These are phyloP conservation scores for Pseudogymnoascus sp. DNA, from an alignment of 2,329 filamentous ascomycete genomes.

Conservation along the genomic window DNA sequence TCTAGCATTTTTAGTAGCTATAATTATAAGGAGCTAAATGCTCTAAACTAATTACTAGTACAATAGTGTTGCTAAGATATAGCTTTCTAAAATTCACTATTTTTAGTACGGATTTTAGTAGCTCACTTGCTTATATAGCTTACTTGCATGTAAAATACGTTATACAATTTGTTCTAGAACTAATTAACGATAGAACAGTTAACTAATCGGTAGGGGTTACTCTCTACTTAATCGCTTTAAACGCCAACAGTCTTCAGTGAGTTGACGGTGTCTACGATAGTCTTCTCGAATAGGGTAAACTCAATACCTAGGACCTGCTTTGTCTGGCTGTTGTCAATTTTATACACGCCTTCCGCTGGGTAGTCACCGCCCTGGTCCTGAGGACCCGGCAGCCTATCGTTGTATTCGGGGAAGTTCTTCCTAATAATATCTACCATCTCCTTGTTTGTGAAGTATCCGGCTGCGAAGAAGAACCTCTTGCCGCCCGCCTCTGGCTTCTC, in stretches of 20 bases:
- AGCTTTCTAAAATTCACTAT: no score
- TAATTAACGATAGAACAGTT: no score
- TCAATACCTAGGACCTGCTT: conserved; percentile 50
- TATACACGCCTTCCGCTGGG: conserved; percentile 38
- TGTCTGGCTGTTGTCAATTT: conserved; percentile 46
- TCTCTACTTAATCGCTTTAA: no score
- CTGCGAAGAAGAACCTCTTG: conserved; percentile 55
- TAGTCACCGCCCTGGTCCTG: conserved; percentile 28
- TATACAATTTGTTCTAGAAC: no score
- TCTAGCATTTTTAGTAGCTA: background rate
- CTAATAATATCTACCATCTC: conserved; percentile 47
- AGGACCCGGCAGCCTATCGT: conserved; percentile 36
- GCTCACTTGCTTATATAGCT: no score
- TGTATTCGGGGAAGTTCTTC: conserved; percentile 45
- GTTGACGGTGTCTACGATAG: conserved; percentile 48
- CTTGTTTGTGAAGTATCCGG: conserved; percentile 52
- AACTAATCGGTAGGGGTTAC: no score
- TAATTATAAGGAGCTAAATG: no score
- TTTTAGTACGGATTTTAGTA: no score
- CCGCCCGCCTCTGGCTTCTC: conserved; percentile 47
- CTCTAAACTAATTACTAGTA: no score
- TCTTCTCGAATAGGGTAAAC: conserved; percentile 47
- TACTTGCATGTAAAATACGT: no score
- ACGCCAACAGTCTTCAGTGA: conserved; percentile 16
- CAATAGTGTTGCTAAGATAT: no score